Base-by-base conservation (phyloP, 257 asterid species). In the Fraxinus americana region DNA sequence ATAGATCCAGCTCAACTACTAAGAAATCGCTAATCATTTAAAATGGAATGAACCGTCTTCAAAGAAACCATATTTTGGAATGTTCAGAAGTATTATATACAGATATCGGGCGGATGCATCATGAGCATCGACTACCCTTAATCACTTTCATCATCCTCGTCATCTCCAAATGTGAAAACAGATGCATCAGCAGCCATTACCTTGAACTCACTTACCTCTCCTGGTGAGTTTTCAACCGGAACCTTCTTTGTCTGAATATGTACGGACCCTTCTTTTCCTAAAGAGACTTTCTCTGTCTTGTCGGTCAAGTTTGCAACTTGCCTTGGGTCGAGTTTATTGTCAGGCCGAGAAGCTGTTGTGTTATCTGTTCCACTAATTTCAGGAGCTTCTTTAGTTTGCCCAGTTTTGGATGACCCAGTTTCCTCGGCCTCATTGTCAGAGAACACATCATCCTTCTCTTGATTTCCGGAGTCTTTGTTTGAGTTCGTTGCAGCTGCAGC, bases 111-210 rank as follows among this genome's bases (percentile, higher is more conserved):
- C 2, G 17, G 27, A 11, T 9, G 12, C 35, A 63, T 63, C 17
- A 25, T 12, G 69, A 32, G 69, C 17, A 2, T 63, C 1, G 2
- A 63, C 21, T 11, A 4, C 35, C 69, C 50, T 88, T 54, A 95
- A 30, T 95, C 98, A 80, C 97, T 95, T 75, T 95, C 99, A 39
- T 90, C 84, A 45, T 95, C 99, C 14, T 93, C 99, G 41, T 95
- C 99, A 38, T 95, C 99, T 67, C 98, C 99, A 75, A 95, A 95
- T 38, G 99, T 82, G 67, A 95, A 95, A 67, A 95, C 90, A 0
- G 99, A 95, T 7, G 99, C 99, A 84, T 95, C 99, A 5, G 99
- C 99, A 72, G 97, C 97, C 93, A 95, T 86, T 16, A 87, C 97
- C 76, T 89, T 91, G 93, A 95, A 95, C 76, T 93, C 93, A 74